These are phyloP conservation scores for Podila horticola DNA, from an alignment of 192 early-diverging fungal genomes.

Conservation along the genomic window DNA sequence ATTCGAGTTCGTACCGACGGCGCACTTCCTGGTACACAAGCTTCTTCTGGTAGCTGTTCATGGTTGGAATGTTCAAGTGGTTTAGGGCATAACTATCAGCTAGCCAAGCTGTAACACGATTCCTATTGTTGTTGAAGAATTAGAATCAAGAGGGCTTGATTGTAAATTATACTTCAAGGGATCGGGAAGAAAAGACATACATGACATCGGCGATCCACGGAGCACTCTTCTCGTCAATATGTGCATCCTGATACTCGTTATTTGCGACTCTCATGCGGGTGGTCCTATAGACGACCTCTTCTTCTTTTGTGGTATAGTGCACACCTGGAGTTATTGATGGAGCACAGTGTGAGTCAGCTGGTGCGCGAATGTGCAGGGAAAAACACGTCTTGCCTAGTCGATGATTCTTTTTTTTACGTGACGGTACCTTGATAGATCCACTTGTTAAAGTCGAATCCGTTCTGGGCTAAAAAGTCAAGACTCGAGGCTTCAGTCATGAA, in stretches of 20 bases:
- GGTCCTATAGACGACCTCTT: conserved; percentile 18
- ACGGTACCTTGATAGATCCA: conserved; percentile 74
- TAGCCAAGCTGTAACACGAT: conserved; percentile 25
- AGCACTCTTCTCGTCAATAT: conserved; percentile 4
- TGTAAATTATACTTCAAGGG: too few relatives aligned
- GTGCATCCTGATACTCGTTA: conserved; percentile 23
- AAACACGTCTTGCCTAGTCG: too few relatives aligned
- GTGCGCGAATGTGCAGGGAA: too few relatives aligned
- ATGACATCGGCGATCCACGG: conserved; percentile 17
- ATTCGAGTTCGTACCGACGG: conserved; percentile 11
- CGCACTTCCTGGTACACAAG: conserved; percentile 38
- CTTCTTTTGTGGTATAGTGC: conserved; percentile 26
- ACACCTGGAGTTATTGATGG: conserved; percentile 8
- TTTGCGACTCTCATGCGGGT: conserved; percentile 13
- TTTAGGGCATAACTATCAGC: conserved; percentile 7
- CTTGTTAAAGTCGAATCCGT: conserved; percentile 93
- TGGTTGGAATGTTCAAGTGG: conserved; percentile 27
- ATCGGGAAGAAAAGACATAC: conserved; percentile 3
- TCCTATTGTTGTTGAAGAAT: neutral
- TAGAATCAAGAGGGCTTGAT: neutral
- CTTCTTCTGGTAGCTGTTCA: conserved; percentile 18
- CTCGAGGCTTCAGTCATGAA: conserved; percentile 60
- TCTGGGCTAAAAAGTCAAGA: conserved; percentile 79
- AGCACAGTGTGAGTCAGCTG: neutral
- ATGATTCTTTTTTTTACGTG: too few relatives aligned